Conservation (phyloP, 768 basidiomycete species). For the Tylopilus subfusipes region DNA sequence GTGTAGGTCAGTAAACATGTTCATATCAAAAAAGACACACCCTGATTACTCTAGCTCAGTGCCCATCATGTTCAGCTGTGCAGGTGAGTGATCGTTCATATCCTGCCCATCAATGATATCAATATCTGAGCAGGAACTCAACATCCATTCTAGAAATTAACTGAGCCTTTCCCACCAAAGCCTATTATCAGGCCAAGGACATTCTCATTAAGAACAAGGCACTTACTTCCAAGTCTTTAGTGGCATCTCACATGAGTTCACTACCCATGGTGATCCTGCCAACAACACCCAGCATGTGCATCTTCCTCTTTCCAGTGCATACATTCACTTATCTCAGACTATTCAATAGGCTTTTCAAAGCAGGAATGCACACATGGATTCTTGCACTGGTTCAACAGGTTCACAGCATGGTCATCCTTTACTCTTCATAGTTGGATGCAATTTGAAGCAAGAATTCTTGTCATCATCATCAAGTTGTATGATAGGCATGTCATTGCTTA, state of each 20-base stretch:
- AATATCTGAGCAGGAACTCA: neutral
- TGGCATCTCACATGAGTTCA: constrained; percentile 38
- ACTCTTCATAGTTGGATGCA: neutral
- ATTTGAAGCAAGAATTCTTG: neutral
- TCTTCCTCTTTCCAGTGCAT: neutral
- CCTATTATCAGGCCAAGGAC: constrained; percentile 54
- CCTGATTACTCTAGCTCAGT: constrained; percentile 30
- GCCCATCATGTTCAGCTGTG: constrained; percentile 53
- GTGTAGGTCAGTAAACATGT: constrained; percentile 39
- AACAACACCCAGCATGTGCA: constrained; percentile 23
- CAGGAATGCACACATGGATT: constrained; percentile 54
- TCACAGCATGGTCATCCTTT: constrained; percentile 23
- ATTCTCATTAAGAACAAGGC: constrained; percentile 49
- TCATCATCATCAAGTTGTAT: constrained; percentile 8
- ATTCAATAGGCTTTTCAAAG: constrained; percentile 56
- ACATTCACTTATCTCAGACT: no score
- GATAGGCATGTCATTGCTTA: neutral
- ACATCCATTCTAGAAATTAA: constrained; percentile 43
- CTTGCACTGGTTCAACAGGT: constrained; percentile 50
- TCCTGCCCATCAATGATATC: neutral
- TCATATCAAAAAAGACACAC: neutral
- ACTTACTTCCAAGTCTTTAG: constrained; percentile 55
- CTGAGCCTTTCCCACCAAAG: constrained; percentile 47
- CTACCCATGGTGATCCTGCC: constrained; percentile 28
- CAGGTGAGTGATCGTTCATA: constrained; percentile 36